Base-by-base conservation (phyloP, 768 basidiomycete species). In the Lactifluus volemus region DNA sequence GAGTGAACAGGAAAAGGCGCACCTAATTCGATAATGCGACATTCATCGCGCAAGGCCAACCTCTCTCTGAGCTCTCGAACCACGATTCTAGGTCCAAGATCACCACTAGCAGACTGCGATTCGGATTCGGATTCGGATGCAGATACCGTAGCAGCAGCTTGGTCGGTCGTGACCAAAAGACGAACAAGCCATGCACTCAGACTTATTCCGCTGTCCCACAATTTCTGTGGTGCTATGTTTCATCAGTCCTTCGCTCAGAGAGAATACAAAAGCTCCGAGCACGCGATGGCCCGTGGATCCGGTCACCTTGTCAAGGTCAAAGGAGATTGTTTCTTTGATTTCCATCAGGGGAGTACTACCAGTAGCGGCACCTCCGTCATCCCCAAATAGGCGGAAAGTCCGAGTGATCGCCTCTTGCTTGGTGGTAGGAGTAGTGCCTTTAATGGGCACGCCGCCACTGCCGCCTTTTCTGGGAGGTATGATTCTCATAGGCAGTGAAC, bases 201-300 rank as follows among this genome's bases (percentile, higher is more conserved):
- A 6, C 89, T n/a, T 25, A 25, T 79, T 2, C 94, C 94, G 47
- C 92, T 94, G 70, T 96, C 93, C 94, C 94, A 97, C 56, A 96
- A 81, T 92, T 96, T 96, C 94, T 96, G 69, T 58, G 51, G 47
- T 25, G 55, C 66, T 61, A 45, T 51, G 45, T 39, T 57, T 48
- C 41, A 39, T 47, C 25, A 53, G 14, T 36, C 12, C 38, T 21
- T 5, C 11, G 14, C 17, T 53, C 25, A 39, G 1, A 38, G 38
- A 0, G 15, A 42, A 41, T 3, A 4, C 5, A 42, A 15, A 42
- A 42, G 6, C 4, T 5, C n/a, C 10, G 14, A 15, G 41, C 3
- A 15, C 15, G 41, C 5, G 10, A 14, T 17, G 15, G 41, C 2
- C 41, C 41, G 5, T 14, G 41, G 1, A 12, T 0, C 17, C 3